Percentiles rank a stretch among this genome's conserved stretches.
Evolutionary conservation across 2,329 filamentous ascomycete genomes (phyloP).

Genomic region (Helminthosporium solani): DNA sequence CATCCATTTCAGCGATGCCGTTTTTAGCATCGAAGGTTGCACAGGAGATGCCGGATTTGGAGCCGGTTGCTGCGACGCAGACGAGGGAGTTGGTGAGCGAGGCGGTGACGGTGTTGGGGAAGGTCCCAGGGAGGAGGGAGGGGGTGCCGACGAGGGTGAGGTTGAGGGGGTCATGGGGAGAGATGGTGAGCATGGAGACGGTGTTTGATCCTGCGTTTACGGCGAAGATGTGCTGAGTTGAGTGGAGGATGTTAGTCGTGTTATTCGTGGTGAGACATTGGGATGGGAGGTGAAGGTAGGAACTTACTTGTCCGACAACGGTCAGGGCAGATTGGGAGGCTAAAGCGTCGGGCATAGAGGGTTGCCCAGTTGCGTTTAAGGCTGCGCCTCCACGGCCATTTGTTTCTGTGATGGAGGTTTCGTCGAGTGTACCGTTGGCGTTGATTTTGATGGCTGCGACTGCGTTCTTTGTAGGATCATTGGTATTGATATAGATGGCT

Average conservation of each 20-base stretch:
- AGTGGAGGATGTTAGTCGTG: conserved; percentile 25
- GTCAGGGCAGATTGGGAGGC: conserved; percentile 54
- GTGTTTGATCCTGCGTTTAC: conserved; percentile 49
- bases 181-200: conserved; percentile 42
- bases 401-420: conserved; percentile 47
- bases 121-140: conserved; percentile 37
- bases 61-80: conserved; percentile 43
- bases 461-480: conserved; percentile 50
- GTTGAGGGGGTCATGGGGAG: conserved; percentile 26
- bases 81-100: conserved; percentile 39
- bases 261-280: not conserved
- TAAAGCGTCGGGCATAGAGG: conserved; percentile 53
- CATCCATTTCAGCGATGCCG: conserved; percentile 39
- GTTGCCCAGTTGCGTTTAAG: conserved; percentile 39
- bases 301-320: conserved; percentile 55
- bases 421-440: conserved; percentile 49
- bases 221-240: conserved; percentile 53
- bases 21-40: conserved; percentile 25
- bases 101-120: conserved; percentile 43
- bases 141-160: conserved; percentile 38
- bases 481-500: conserved; percentile 60
- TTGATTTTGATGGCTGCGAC: conserved; percentile 54
- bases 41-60: conserved; percentile 42
- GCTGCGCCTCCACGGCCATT: conserved; percentile 49
- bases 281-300: not conserved